phyloP scores from a whole-genome alignment of 441 rosid species.

The Biscutella laevigata region DNA sequence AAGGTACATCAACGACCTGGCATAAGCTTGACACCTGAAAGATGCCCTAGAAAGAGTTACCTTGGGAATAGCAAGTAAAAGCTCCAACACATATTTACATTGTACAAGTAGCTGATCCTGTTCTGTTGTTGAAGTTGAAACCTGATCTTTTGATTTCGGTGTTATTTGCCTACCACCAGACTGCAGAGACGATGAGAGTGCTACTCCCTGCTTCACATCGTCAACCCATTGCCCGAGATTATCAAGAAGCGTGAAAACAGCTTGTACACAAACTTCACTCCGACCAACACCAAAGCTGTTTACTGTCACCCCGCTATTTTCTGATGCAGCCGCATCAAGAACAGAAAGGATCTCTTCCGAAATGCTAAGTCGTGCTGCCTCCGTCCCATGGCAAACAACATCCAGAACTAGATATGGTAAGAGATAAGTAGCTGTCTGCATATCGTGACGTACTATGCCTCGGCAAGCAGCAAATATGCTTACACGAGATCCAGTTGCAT shows the following conservation, averaged over 20 bases:
- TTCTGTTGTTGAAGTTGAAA: slow-evolving; percentile 35
- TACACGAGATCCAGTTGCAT: slow-evolving; percentile 88
- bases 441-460: slow-evolving; percentile 96
- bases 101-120: slow-evolving; percentile 77
- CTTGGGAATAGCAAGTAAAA: slow-evolving; percentile 78
- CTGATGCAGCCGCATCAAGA: slow-evolving; percentile 87
- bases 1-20: slow-evolving; percentile 94
- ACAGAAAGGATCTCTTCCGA: slow-evolving; percentile 82
- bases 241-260: slow-evolving; percentile 95
- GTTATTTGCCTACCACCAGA: slow-evolving; percentile 57
- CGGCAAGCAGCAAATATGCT: slow-evolving; percentile 89
- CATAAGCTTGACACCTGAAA: slow-evolving; percentile 92
- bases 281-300: slow-evolving; percentile 55
- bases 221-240: slow-evolving; percentile 99
- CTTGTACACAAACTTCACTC: slow-evolving; percentile 94
- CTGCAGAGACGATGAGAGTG: slow-evolving; percentile 66
- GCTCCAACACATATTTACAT: slow-evolving; percentile 87
- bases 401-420: slow-evolving; percentile 89
- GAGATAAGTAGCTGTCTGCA: slow-evolving; percentile 86
- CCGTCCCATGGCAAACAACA: slow-evolving; percentile 87
- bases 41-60: slow-evolving; percentile 91
- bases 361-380: slow-evolving; percentile 81
- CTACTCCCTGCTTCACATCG: slow-evolving; percentile 78
- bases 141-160: slow-evolving; percentile 55
- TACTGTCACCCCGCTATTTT: slow-evolving; percentile 54